Evolutionary conservation across 805 yeast genomes (phyloP), one percentile per base, ranked within the genome.

Genomic region (Spathaspora girioi): DNA sequence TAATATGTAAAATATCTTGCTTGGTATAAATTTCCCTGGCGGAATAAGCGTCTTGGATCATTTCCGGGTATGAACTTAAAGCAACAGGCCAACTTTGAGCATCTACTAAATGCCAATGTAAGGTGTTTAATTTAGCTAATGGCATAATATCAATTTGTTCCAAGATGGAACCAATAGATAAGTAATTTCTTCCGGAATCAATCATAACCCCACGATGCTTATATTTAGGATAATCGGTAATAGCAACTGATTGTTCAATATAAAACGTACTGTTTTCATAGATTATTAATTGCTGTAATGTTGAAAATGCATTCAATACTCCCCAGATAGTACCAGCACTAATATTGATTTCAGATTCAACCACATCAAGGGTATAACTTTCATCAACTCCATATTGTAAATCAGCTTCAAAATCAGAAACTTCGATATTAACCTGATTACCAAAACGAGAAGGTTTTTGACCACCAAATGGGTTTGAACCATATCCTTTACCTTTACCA

Each of bases 31-130:
- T 53, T 49, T 73, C 73, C 8, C 56, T 49, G 1, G 54, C 46
- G 3, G 75, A 65, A 56, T 68, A 74, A 8, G 77, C 75, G 57
- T 66, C 78, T 9, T 62, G 47, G 12, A 61, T 60, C 77, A 73
- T 72, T 43, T 69, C 61, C 0, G 78, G 78, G 50, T 61, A 69
- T 1, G 56, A 38, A 19, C 56, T 51, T 29, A 74, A 48, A 32
- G 60, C 58, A 12, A 73, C 18, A 1, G 78, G 77, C 78, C 78
- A 74, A 23, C 73, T 66, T 52, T 70, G 74, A 6, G 75, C 49
- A 53, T 74, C 78, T 17, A 54, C 62, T 15, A 72, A 45, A 55
- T 74, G 78, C 74, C 75, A 70, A 53, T 74, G 78, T 42, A 74
- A 61, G 7, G 66, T 59, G 55, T 74, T 74, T 62, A 74, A 53